Evolutionary conservation across 495 filamentous ascomycete genomes (phyloP), one percentile per base, ranked within the genome.

Genomic region (Penicillium cataractarum): DNA sequence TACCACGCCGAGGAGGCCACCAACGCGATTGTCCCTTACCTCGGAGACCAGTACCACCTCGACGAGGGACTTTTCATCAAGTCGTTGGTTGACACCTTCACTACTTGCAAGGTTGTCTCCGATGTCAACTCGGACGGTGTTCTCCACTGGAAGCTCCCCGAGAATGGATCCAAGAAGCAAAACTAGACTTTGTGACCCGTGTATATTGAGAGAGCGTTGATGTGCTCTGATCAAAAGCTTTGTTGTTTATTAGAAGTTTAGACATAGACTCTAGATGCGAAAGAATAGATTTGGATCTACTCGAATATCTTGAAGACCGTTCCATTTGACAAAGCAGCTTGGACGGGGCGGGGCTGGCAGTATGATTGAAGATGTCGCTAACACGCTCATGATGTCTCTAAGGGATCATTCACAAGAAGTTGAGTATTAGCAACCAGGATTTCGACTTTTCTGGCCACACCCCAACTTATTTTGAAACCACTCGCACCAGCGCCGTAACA

Each of bases 1-100:
- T 96, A 97, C 80, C 85, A 95, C 66, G 92, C 92, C 65, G 92
- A 95, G 70, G 91, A 95, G 78, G 92, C 92, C 42, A 88, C 88
- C 57, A 86, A 92, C 61, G 91, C 91, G 64, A 92, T 97, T 78
- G 89, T 89, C 78, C 84, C 86, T 42, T 82, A 94, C 68, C 92
- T 97, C 82, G 92, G 92, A 66, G 75, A 84, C 55, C 88, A 92
- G 79, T 96, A 97, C 78, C 87, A 37, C 32, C 44, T 67, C 27
- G 66, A 68, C n/a, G 62, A 68, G 56, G 66, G 57, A 6, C 31
- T 54, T n/a, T 68, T 57, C 59, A 37, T 68, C 7, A 68, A 68
- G 66, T 59, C 56, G 12, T 55, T 68, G 19, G 63, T 60, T 8
- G 46, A 62, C 46, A 68, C 66, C 40, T 68, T 68, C 46, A 50